Base-by-base conservation (phyloP, 192 early-diverging fungal genomes). In the Lunasporangiospora selenospora region DNA sequence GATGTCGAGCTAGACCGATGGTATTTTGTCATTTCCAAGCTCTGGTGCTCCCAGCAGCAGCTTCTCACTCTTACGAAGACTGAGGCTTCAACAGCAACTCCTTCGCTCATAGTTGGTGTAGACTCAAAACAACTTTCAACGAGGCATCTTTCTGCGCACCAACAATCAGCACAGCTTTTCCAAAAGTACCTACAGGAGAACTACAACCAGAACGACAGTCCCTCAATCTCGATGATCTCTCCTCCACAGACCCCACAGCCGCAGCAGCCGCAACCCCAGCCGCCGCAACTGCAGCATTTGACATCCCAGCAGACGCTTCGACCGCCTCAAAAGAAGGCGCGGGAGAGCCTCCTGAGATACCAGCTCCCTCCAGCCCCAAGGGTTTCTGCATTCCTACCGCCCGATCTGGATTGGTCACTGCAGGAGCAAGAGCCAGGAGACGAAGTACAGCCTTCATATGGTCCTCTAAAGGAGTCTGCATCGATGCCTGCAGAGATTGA, bases 91-190 rank as follows among this genome's bases (percentile, higher is more conserved):
- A 15, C 37, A 38, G 37, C 37, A 15, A 15, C 37, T 7, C 37
- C 37, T 38, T 7, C 8, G 15, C 8, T 38, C 8, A 38, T 15
- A 10, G 15, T 7, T 38, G 16, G 8, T 43, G 41, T 13, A 43
- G 41, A 6, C 8, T 13, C 7, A 47, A 47, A 21, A 26, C 45
- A 47, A 5, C 37, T 0, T 15, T 18, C 37, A 19, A 48, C 67
- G 4, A 30, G 49, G 23, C 24, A 57, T 44, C 47, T 71, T 33
- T 36, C 59, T 10, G 59, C 67, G n/a, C 67, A 62, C 31, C 67
- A 71, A 32, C 67, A 56, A 34, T 71, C 67, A 1, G 47, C 53
- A 4, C 58, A 62, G 7, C 59, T 71, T 4, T 71, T 71, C 18
- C 53, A 71, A 32, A 49, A 51, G 36, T 57, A 71, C 36, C 38